Base-by-base conservation (phyloP, 2,329 filamentous ascomycete species). In the Hypoxylon sp. region DNA sequence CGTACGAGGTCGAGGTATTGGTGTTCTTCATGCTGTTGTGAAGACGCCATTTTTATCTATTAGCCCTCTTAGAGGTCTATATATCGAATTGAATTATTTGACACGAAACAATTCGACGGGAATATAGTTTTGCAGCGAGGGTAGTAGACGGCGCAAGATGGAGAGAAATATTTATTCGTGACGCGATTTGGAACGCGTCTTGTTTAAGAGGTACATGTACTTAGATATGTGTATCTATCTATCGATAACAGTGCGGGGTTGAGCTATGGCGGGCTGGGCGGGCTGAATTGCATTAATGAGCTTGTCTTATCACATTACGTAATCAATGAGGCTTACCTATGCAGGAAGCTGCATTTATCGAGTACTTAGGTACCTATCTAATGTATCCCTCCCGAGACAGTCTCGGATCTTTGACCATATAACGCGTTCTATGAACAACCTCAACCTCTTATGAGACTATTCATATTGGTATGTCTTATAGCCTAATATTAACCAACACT, bases 1-100 rank as follows among this genome's bases (percentile, higher is more conserved):
- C 90, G 91, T 70, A 98, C 94, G 27, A 99, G 87, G 75, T 95
- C 88, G 66, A 99, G 90, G 79, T 99, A 99, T 82, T 98, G 96
- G 77, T 94, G 85, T 82, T 99, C 96, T 84, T 98, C 95, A 77
- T 97, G 94, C 25, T 76, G 72, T 57, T 71, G 70, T 55, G 40
- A 40, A 20, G 62, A 57, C 10, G 49, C 30, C 51, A 70, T 61
- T 49, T 49, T 55, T 61, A 11, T 25, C 48, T 40, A 62, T 65
- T 14, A 25, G n/a, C 17, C 59, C 49, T 7, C 8, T 50, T 20
- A 20, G 20, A 20, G 20, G 42, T 35, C 13, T 55, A 25, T 22
- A 22, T 17, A 10, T 22, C 37, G n/a, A 37, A 37, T 35, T 40
- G 7, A n/a, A 35, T 17, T 25, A 20, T 55, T 54, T 14, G 11